Base-by-base conservation (phyloP, 176 grass and related monocot genomes). In the Areca catechu region DNA sequence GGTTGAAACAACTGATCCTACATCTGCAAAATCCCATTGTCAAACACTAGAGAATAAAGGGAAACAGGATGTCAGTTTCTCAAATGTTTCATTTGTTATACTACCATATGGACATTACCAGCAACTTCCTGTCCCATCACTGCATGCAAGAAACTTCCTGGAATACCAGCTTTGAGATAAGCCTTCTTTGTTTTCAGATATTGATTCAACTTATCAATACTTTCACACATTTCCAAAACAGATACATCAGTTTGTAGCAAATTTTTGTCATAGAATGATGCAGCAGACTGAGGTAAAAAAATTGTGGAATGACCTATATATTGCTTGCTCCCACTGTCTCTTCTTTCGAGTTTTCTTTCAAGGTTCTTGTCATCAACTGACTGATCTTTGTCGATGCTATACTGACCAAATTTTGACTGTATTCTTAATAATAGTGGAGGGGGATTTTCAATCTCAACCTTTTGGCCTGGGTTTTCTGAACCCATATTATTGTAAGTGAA, bases 1-100 rank as follows among this genome's bases (percentile, higher is more conserved):
- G 1, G 68, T 51, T 3, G 68, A 71, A 29, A 49, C 47, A 20
- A 71, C 54, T 5, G 56, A 71, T 71, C 68, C 68, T 48, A 71
- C 47, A 60, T 71, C 68, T 71, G 20, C 12, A 16, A 68, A 43
- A 12, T 12, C 34, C 34, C 7, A 43, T 37, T 12, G 34, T 43
- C 34, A 43, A 43, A 43, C 34, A 43, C 34, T 12, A 2, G 34
- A 12, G 34, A 43, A 12, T 2, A 12, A 43, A 9, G 34, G 9
- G 34, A 43, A 43, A 43, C 9, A 43, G 9, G 7, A 43, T 43
- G 34, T 43, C 1, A 43, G 6, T 12, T 43, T 43, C 12, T 43
- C 2, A 12, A 43, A 43, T 43, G 34, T 43, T 43, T 43, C 34
- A 43, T 19, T 7, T 24, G 27, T 25, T 16, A 30, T 16, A 27